Conservation (phyloP, 2,329 filamentous ascomycete genomes). For the Nannizzia gypsea region DNA sequence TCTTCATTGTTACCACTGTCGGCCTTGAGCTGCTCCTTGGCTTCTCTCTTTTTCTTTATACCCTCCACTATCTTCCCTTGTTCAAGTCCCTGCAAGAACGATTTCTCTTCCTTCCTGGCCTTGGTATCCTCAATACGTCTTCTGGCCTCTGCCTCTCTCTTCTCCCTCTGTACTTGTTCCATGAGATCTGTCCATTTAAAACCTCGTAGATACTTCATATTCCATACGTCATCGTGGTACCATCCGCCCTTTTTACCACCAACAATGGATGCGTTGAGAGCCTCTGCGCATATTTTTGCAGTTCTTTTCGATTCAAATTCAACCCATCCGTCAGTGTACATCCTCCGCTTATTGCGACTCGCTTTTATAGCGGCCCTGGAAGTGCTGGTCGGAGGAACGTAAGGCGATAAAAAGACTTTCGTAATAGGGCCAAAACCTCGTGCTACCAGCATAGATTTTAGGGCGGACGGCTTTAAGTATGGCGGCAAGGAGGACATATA, state of each 20-base stretch:
- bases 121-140: conserved; percentile 32
- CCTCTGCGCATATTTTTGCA: conserved; percentile 36
- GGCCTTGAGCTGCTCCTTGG: conserved; percentile 26
- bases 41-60: conserved; percentile 34
- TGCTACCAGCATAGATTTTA: conserved; percentile 32
- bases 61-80: conserved; percentile 31
- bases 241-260: conserved; percentile 35
- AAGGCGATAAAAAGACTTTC: conserved; percentile 34
- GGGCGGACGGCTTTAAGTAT: conserved; percentile 36
- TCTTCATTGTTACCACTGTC: conserved; percentile 11
- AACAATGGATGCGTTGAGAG: conserved; percentile 34
- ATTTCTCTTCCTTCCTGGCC: conserved; percentile 34
- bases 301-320: conserved; percentile 36
- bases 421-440: conserved; percentile 34
- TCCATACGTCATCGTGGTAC: conserved; percentile 38
- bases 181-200: conserved; percentile 36
- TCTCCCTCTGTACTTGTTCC: conserved; percentile 34
- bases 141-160: conserved; percentile 31
- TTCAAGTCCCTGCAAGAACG: conserved; percentile 33
- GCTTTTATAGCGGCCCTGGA: conserved; percentile 12
- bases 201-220: conserved; percentile 35
- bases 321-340: conserved; percentile 37
- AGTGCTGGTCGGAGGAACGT: conserved; percentile 18
- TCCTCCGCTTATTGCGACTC: conserved; percentile 27
- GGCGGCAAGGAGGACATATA: conserved; percentile 37